Base-by-base conservation (phyloP, 108 stramenopile species). In the Stephanodiscus triporus region DNA sequence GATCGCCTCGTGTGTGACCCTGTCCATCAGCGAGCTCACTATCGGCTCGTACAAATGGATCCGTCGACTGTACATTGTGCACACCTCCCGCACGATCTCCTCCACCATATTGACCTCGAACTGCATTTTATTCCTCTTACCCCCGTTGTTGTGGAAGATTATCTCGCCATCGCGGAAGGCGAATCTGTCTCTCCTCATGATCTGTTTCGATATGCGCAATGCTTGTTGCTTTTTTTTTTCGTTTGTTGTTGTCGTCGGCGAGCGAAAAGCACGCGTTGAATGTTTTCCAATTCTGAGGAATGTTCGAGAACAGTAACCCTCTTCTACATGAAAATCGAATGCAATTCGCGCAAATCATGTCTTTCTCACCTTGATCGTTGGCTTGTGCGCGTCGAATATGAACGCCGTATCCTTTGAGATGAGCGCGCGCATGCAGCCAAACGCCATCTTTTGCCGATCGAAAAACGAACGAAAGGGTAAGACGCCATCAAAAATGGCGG, bases 1-100 rank as follows among this genome's bases (percentile, higher is more conserved):
- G 63, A 89, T 88, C 14, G 87, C 85, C 68, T 93, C 91, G 48
- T 86, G 73, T 0, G 85, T 45, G 14, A 90, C 89, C 47, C 80
- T 73, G 65, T 78, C 82, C 70, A 93, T 76, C 23, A 94, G 70
- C 9, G 85, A 77, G 32, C 92, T 87, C 2, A 96, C 92, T 61
- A 96, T 92, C 5, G 95, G 95, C 62, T 93, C 91, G 72, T 90
- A 92, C n/a, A 96, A 68, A 6, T 82, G 77, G 10, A 96, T 76
- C 37, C 95, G 67, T 57, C 92, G 76, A 50, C 69, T 76, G 70
- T 84, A 96, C 24, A 88, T 88, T 53, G 89, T 89, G 20, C 91
- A 89, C 2, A 90, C 85, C 70, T 90, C 89, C 16, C 80, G 61
- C 55, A 96, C 59, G 30, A 94, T 87, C 59, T 87, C 86, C 68